Base-by-base conservation (phyloP, 768 basidiomycete genomes). In the Brasilioporus rufonigricans region DNA sequence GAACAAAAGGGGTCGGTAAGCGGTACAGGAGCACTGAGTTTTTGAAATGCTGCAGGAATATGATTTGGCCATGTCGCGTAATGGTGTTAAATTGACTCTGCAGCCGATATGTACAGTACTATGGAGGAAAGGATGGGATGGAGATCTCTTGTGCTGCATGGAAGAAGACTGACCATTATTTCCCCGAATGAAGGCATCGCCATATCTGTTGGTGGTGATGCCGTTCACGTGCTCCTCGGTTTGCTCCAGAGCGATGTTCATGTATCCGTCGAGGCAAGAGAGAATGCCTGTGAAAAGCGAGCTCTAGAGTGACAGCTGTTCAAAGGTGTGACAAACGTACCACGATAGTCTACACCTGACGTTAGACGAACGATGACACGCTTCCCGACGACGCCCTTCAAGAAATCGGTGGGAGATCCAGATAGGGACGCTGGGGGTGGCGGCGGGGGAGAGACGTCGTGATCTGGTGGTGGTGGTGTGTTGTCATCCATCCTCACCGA, bases 241-340 rank as follows among this genome's bases (percentile, higher is more conserved):
- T 71, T 97, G 91, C 73, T 99, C 97, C 33, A 98, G 74, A 14
- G 93, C 97, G 47, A 98, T 96, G 74, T 98, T 98, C 97, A 99
- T 98, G 72, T 97, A 98, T 0, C 95, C 95, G 72, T 98, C 97
- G 23, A 98, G 80, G 66, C 97, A 98, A 4, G 93, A 95, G 14
- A 99, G 75, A 4, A 94, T 80, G 19, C 96, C 96, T 98, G 6
- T 12, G n/a, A 39, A 36, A 46, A 23, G 44, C 59, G 27, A 48
- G 29, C 32, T 26, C 26, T 14, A 18, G 31, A 26, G 52, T 35
- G 32, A 38, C 46, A 31, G 32, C 11, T 29, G 33, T 36, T 24
- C 33, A 10, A 27, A 14, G 44, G 43, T 12, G 19, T 48, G 48
- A 49, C 38, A 53, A 48, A 48, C 81, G 39, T 53, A 93, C 95